Base-by-base conservation (phyloP, 2,329 filamentous ascomycete species). In the Aspergillus pseudotamarii region DNA sequence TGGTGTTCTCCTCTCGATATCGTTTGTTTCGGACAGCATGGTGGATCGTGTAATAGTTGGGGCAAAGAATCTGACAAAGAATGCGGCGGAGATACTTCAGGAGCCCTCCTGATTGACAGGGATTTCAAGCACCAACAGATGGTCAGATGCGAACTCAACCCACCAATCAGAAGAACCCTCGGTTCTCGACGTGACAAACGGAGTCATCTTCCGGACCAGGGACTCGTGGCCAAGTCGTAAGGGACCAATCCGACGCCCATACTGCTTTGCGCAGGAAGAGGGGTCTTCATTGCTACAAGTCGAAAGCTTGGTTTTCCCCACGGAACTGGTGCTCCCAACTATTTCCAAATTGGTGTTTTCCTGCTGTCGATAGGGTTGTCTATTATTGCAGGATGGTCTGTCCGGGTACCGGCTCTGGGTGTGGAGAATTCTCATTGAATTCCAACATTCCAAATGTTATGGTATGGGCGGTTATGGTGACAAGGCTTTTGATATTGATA, bases 271-370 rank as follows among this genome's bases (percentile, higher is more conserved):
- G 55, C 53, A 41, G 19, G 19, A 32, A 26, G 57, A 54, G 63
- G 59, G 63, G 74, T 74, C 69, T 78, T 80, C 78, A 79, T 80
- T 80, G 78, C 73, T 80, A 64, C 78, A 75, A 80, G 78, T 78
- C 78, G 66, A 66, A 64, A 67, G 75, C 76, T 73, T 74, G 72
- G 68, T 58, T 62, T 36, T 46, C 45, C 67, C 71, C 74, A 69
- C 72, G 70, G 70, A 67, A 68, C 69, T 66, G 71, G 72, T 68
- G 70, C 69, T 69, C 69, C 65, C 43, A 64, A 60, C 54, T 53
- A 60, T 66, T 65, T 45, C 48, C 41, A 45, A 57, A 60, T 57
- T 34, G 28, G 58, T 65, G 68, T 60, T 59, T 58, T 58, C 38
- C 57, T 57, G 57, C 63, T 53, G 43, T 48, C 46, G 48, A 50